Base-by-base conservation (phyloP, 1,284 basidiomycete species). In the Cutaneotrichosporon sp. region DNA sequence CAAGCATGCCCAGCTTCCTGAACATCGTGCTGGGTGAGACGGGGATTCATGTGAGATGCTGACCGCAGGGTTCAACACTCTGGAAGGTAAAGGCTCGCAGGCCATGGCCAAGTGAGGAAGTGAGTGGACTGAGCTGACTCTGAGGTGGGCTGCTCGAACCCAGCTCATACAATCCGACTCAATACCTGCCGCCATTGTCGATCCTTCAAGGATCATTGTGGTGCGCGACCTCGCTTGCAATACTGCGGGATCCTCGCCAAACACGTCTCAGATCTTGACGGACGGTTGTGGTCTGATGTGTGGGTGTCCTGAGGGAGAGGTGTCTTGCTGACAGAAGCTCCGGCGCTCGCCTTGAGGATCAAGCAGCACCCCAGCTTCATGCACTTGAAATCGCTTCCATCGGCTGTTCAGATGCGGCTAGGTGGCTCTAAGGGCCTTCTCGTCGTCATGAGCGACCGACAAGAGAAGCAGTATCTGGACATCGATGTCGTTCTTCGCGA, bases 211-310 rank as follows among this genome's bases (percentile, higher is more conserved):
- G 10, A 67, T 73, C 4, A 24, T 14, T 1, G 59, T 68, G 25
- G 61, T 67, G 20, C 56, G 54, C 1, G 75, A 77, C 54, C 68
- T 75, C 29, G 67, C 75, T 2, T 56, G 53, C 42, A 66, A 67
- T 0, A 65, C 71, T 25, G 65, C 73, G 56, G 68, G 62, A 3
- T 10, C 33, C 3, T 9, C 33, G 13, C 58, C 62, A 3, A 38
- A 27, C 3, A 42, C 58, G 1, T 14, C 27, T 4, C 54, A 64
- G 38, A 64, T 54, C 18, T 57, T 77, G 14, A 76, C 72, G 3
- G 75, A 77, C 46, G 75, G 75, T 2, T 75, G 73, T 51, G 75
- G 75, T 20, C 57, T 74, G 14, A 77, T 77, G 75, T 73, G 74
- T 72, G 58, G 53, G 71, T 64, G 6, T 2, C 2, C 25, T 11